Base-by-base conservation (phyloP, 2,329 filamentous ascomycete genomes). In the Tolypocladium tundrense region DNA sequence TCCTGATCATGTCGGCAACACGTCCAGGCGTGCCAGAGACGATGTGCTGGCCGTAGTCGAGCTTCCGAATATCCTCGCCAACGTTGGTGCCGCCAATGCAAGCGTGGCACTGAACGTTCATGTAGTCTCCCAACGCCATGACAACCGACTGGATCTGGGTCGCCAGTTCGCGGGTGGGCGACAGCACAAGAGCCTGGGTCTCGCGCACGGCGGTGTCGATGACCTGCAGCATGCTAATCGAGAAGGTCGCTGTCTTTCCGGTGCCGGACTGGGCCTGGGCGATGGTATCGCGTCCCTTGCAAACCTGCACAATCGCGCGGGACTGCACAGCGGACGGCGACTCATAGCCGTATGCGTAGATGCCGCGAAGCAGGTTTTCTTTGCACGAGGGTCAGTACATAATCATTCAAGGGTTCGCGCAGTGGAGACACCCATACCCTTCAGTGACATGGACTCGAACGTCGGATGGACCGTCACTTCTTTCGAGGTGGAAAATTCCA, bases 71-170 rank as follows among this genome's bases (percentile, higher is more conserved):
- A 71, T 99, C 94, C 72, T 97, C 94, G 66, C 94, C 91, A 42
- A 99, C 92, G 70, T 96, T 97, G 65, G 94, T 99, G 60, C 94
- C 94, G 65, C 94, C 94, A 68, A 99, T 97, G 75, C 94, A 99
- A 60, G 94, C 93, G 69, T 99, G 94, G 77, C 94, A 99, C 76
- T 99, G 92, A 4, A 99, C 91, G 71, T 97, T 97, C 94, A 99
- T 97, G 80, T 97, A 99, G 75, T 99, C 94, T 64, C 94, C 94
- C n/a, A 99, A 84, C n/a, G 94, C 94, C 86, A 97, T 96, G 66
- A 99, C 89, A 60, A 99, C 94, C 41, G 91, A 96, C 77, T 99
- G 94, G 64, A 99, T 99, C 77, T 99, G 94, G 35, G 93, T 97
- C 52, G 94, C 94, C 63, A 99, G 80, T 82, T 99, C 94, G 71